These are phyloP conservation scores for Quambalaria eucalypti DNA, from an alignment of 1,284 basidiomycete genomes.

Conservation along the genomic window DNA sequence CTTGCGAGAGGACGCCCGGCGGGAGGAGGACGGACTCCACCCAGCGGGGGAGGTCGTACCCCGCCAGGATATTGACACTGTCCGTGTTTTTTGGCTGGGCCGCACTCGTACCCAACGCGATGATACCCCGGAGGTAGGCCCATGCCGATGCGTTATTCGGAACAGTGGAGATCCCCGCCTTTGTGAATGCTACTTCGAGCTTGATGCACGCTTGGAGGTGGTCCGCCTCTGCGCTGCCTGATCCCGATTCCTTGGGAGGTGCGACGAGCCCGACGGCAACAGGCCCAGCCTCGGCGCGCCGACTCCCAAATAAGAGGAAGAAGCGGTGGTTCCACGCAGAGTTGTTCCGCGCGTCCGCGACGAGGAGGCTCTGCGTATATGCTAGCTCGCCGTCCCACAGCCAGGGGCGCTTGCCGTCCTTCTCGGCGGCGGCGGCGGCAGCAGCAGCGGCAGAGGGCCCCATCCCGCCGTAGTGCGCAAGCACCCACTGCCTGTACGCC, in stretches of 20 bases:
- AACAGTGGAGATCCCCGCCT: slow-evolving; percentile 10
- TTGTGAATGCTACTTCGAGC: slow-evolving; percentile 19
- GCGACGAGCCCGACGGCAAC: not conserved
- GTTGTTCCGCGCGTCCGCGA: slow-evolving; percentile 80
- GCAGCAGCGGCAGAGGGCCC: not conserved
- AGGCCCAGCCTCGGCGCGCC: not conserved
- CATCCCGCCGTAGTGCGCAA: slow-evolving; percentile 35
- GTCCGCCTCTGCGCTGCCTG: slow-evolving; percentile 53
- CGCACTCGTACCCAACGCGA: not conserved
- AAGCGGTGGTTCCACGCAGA: slow-evolving; percentile 97
- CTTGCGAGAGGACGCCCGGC: not conserved
- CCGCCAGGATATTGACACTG: slow-evolving; percentile 1
- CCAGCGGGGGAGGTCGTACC: not conserved
- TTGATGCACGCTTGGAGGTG: slow-evolving; percentile 43
- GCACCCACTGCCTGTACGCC: slow-evolving; percentile 41
- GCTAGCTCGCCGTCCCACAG: slow-evolving; percentile 70
- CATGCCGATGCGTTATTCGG: slow-evolving; percentile 40
- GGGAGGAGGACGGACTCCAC: not conserved
- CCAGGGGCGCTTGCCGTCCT: slow-evolving; percentile 20
- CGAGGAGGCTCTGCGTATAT: slow-evolving; percentile 68
- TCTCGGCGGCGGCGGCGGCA: not conserved
- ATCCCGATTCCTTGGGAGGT: slow-evolving; percentile 55
- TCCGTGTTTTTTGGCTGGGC: too few relatives aligned
- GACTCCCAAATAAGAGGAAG: slow-evolving; percentile 64
- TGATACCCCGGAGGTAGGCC: slow-evolving; percentile 34